phyloP scores from a whole-genome alignment of 2,329 filamentous ascomycete species.

The Endothia cerciana region DNA sequence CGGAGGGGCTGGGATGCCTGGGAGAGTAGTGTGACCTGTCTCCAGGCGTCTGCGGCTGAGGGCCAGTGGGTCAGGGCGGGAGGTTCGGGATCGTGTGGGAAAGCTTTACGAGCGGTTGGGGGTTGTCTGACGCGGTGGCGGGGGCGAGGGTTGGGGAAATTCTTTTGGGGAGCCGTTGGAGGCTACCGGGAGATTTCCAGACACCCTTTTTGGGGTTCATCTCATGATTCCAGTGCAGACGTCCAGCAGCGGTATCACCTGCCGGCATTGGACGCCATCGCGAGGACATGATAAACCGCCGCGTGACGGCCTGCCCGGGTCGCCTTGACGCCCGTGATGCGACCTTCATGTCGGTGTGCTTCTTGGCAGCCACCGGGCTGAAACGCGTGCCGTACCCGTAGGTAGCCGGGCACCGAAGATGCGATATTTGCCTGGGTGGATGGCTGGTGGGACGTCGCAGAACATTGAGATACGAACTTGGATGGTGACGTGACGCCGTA shows the following conservation, averaged over 20 bases:
- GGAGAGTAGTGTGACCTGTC: too few relatives aligned
- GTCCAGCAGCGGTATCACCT: slow-evolving; percentile 4
- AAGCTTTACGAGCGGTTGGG: too few relatives aligned
- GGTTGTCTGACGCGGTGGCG: too few relatives aligned
- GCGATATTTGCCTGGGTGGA: too few relatives aligned
- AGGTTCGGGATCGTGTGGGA: too few relatives aligned
- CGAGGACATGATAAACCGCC: not conserved
- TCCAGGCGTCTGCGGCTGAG: too few relatives aligned
- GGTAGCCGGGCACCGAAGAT: too few relatives aligned
- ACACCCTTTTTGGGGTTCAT: not conserved
- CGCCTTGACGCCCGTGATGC: not conserved
- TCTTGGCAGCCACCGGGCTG: not conserved
- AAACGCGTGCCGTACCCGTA: not conserved
- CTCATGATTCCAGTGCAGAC: slow-evolving; percentile 4
- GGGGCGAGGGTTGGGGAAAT: not conserved
- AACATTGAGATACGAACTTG: not conserved
- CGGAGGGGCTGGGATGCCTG: too few relatives aligned
- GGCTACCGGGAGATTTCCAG: not conserved
- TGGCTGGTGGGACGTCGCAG: not conserved
- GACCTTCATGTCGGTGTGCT: not conserved
- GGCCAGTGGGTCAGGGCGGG: too few relatives aligned
- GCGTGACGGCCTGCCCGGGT: not conserved
- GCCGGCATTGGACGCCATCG: slow-evolving; percentile 1
- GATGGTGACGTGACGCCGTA: not conserved
- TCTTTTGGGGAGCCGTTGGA: not conserved